Evolutionary conservation across 139 green algal species (phyloP), one percentile per base, ranked within the genome.

Genomic region (Zygnema circumcarinatum): DNA sequence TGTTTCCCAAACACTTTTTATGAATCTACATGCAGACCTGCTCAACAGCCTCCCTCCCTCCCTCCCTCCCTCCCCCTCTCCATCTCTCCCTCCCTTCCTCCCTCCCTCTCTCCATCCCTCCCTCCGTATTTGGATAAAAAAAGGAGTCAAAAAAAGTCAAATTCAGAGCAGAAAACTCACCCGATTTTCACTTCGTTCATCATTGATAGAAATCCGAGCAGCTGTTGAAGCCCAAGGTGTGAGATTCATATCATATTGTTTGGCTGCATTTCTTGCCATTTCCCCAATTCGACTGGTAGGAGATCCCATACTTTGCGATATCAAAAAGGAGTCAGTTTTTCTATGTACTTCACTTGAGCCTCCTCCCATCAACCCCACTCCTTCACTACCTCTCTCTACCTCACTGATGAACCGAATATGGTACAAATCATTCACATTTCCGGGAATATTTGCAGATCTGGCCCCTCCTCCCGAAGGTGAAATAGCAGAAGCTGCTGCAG

Each of bases 181-280:
- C n/a, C n/a, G n/a, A n/a, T n/a, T n/a, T n/a, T n/a, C n/a, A n/a
- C n/a, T n/a, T n/a, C n/a, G n/a, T n/a, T n/a, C n/a, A n/a, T n/a
- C n/a, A n/a, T n/a, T n/a, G n/a, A n/a, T n/a, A 62, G 16, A 62
- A 31, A 92, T 33, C 25, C 41, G 25, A 16, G 94, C 94, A 20
- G 94, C 94, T 0, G 95, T 90, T 3, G 92, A 93, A 7, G 73
- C 93, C 93, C 93, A 96, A 0, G 94, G 89, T 1, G 95, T 76
- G 20, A 96, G 85, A 2, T 94, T 84, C 68, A 93, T 90, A 0
- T 90, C 87, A 56, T 95, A 94, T 32, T 90, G 25, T 92, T 87
- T 32, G 21, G 38, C 54, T n/a, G 83, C 68, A 33, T 33, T 25
- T 31, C 35, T 47, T 20, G 92, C 90, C 62, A 93, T 31, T 7